phyloP scores from a whole-genome alignment of 495 filamentous ascomycete species.

The Apiosordaria backusii region DNA sequence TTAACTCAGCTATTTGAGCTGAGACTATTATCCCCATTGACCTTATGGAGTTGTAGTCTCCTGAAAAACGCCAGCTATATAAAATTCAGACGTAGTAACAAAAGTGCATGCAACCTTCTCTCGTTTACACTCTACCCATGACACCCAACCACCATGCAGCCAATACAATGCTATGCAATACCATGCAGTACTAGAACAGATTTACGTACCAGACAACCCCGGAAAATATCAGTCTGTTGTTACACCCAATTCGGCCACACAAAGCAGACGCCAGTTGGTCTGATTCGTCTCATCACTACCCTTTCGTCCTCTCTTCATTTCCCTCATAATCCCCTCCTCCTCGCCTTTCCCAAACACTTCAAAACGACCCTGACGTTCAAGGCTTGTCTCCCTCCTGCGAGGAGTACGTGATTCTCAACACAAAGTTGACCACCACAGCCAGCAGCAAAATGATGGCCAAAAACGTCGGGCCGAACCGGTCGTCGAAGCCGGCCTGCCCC shows the following conservation, averaged over 20 bases:
- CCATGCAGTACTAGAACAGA: constrained; percentile 6
- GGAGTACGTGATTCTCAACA: constrained; percentile 68
- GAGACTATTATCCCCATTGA: background rate
- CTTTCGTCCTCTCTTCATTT: background rate
- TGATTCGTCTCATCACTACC: background rate
- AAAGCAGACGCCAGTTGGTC: background rate
- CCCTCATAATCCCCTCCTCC: background rate
- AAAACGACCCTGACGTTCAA: constrained; percentile 15
- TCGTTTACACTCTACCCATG: constrained; percentile 3
- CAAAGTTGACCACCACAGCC: constrained; percentile 91
- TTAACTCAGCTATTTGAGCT: background rate
- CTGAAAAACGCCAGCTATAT: background rate
- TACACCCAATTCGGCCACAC: background rate
- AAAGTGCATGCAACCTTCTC: background rate
- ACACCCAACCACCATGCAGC: constrained; percentile 9
- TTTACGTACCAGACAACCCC: background rate
- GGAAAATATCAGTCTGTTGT: background rate
- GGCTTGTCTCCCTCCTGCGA: constrained; percentile 29
- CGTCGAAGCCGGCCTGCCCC: constrained; percentile 93
- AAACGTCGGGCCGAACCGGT: constrained; percentile 87
- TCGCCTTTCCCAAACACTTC: background rate
- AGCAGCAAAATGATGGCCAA: constrained; percentile 77
- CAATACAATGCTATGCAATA: constrained; percentile 7
- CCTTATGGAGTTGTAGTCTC: background rate
- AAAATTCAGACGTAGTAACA: background rate